These are phyloP conservation scores for Chytridium lagenaria DNA, from an alignment of 371 early-diverging fungal genomes.

Conservation along the genomic window DNA sequence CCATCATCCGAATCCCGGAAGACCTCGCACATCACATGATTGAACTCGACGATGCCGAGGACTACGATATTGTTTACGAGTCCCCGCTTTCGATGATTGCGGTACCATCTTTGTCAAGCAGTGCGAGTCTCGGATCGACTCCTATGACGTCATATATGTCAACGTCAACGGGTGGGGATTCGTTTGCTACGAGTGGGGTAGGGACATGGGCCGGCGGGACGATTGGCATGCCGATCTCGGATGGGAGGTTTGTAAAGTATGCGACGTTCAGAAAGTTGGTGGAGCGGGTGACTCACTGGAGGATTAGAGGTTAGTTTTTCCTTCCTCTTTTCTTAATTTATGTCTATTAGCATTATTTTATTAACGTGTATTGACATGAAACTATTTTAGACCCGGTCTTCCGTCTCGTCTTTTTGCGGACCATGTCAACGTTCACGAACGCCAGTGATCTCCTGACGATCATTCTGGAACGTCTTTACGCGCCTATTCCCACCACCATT, in stretches of 20 bases:
- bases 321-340: neutral
- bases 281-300: slow-evolving; percentile 9
- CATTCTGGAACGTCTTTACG: neutral
- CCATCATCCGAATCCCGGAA: neutral
- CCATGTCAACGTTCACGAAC: slow-evolving; percentile 1
- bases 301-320: slow-evolving; percentile 6
- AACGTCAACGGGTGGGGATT: neutral
- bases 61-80: slow-evolving; percentile 15
- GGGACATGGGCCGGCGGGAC: neutral
- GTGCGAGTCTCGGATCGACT: neutral
- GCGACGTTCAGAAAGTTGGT: slow-evolving; percentile 1
- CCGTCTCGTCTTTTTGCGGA: slow-evolving; percentile 2
- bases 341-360: neutral
- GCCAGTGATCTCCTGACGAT: neutral
- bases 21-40: neutral
- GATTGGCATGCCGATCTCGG: neutral
- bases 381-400: neutral
- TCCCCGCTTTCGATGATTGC: neutral
- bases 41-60: slow-evolving; percentile 1
- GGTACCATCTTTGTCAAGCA: neutral
- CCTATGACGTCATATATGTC: neutral
- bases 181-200: too few relatives aligned
- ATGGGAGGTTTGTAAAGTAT: slow-evolving; percentile 1
- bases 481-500: neutral
- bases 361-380: too few relatives aligned